A percentile compares a stretch with the other conserved stretches of the same genome.
Conservation (phyloP, 1,284 basidiomycete genomes). For the Hortiboletus rubellus region DNA sequence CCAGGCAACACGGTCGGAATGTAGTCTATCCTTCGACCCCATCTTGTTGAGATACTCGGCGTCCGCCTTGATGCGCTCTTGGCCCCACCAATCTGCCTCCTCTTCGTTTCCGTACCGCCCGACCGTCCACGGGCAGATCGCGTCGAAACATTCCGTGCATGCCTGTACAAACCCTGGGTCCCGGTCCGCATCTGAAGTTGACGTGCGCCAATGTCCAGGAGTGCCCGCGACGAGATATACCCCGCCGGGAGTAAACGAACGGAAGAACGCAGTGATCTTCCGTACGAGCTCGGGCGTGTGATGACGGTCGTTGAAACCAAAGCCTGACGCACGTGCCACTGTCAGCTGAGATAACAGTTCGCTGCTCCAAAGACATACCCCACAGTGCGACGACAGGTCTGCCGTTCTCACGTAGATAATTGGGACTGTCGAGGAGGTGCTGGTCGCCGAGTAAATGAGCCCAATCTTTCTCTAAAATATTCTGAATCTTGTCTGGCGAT, state of each 20-base stretch:
- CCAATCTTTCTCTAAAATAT: constrained; percentile 67
- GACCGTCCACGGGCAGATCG: constrained; percentile 76
- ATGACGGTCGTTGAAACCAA: constrained; percentile 61
- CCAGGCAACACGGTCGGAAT: constrained; percentile 75
- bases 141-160: constrained; percentile 72
- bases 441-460: constrained; percentile 60
- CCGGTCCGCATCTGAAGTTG: constrained; percentile 61
- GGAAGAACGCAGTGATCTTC: constrained; percentile 54
- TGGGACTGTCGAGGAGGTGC: constrained; percentile 64
- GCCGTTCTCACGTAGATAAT: constrained; percentile 65
- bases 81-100: constrained; percentile 59
- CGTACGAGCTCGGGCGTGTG: constrained; percentile 62
- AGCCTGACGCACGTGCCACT: constrained; percentile 40
- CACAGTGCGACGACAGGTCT: constrained; percentile 68
- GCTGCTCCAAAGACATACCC: constrained; percentile 43
- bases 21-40: constrained; percentile 64
- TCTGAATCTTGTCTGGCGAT: constrained; percentile 55
- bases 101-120: constrained; percentile 59
- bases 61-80: constrained; percentile 63
- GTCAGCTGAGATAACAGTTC: background rate
- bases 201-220: constrained; percentile 70
- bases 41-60: constrained; percentile 53
- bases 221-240: constrained; percentile 71
- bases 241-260: constrained; percentile 63
- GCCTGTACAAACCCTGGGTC: constrained; percentile 62